Percentiles rank a stretch among this genome's conserved stretches.
Conservation (phyloP, 495 filamentous ascomycete species). For the Penicillium ucsense region DNA sequence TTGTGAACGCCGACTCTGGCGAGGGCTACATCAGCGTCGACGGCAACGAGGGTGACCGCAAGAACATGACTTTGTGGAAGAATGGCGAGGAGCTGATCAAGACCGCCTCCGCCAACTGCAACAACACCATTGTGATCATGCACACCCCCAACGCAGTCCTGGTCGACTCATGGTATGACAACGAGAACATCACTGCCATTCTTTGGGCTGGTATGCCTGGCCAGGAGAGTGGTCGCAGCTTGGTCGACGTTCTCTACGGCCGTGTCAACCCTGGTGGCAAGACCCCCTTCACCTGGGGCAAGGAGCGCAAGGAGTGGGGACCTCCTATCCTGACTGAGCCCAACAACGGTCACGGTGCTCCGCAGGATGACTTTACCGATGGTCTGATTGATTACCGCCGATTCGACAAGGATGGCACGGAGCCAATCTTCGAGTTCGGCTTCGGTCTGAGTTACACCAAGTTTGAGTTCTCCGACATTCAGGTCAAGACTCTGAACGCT, state of each 20-base stretch:
- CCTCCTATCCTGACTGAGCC: slow-evolving; percentile 62
- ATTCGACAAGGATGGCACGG: slow-evolving; percentile 66
- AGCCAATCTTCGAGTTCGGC: slow-evolving; percentile 85
- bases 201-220: slow-evolving; percentile 90
- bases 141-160: slow-evolving; percentile 79
- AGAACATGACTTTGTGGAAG: slow-evolving; percentile 85
- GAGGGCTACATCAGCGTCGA: slow-evolving; percentile 82
- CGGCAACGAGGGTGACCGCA: slow-evolving; percentile 80
- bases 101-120: slow-evolving; percentile 64
- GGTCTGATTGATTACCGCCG: slow-evolving; percentile 94
- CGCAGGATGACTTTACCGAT: slow-evolving; percentile 76
- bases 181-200: slow-evolving; percentile 90
- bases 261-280: slow-evolving; percentile 77
- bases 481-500: slow-evolving; percentile 46
- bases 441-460: slow-evolving; percentile 85
- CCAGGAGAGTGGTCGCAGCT: slow-evolving; percentile 83
- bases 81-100: slow-evolving; percentile 71
- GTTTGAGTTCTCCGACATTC: slow-evolving; percentile 68
- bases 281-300: slow-evolving; percentile 81
- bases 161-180: slow-evolving; percentile 64
- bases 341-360: slow-evolving; percentile 59
- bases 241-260: slow-evolving; percentile 87
- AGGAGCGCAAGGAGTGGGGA: slow-evolving; percentile 63
- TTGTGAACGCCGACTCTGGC: slow-evolving; percentile 79
- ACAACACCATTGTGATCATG: slow-evolving; percentile 89